A percentile compares a stretch with the other conserved stretches of the same genome.
phyloP scores from a whole-genome alignment of 177 flowering plant species.

The Telopea speciosissima region DNA sequence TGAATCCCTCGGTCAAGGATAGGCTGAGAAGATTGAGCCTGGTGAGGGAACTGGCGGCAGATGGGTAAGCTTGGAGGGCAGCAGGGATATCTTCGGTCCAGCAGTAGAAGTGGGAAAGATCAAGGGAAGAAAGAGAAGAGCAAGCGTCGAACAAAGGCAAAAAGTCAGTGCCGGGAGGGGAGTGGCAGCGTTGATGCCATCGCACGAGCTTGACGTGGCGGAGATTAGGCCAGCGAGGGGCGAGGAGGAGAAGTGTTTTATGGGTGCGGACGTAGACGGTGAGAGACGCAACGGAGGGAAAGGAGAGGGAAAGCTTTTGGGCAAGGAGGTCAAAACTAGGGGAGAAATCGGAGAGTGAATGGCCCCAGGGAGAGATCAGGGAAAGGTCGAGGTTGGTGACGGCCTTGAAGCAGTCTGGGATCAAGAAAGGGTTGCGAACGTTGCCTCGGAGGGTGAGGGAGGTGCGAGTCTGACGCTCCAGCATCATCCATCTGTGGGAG shows the following conservation, averaged over 20 bases:
- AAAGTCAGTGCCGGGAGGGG: constrained; percentile 53
- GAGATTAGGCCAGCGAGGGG: constrained; percentile 46
- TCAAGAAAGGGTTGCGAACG: constrained; percentile 39
- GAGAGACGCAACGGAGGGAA: constrained; percentile 55
- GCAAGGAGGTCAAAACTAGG: constrained; percentile 25
- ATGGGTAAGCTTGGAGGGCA: constrained; percentile 35
- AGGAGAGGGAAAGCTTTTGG: constrained; percentile 36
- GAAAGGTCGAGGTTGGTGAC: constrained; percentile 70
- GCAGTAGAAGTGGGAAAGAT: constrained; percentile 71
- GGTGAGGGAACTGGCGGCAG: constrained; percentile 26
- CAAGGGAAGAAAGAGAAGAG: constrained; percentile 33
- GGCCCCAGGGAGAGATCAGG: constrained; percentile 85
- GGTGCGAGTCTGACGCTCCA: constrained; percentile 51
- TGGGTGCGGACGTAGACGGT: constrained; percentile 57
- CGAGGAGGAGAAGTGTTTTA: constrained; percentile 36
- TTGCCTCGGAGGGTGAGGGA: constrained; percentile 60
- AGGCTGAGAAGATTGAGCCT: constrained; percentile 44
- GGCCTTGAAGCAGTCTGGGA: constrained; percentile 46
- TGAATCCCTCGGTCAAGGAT: constrained; percentile 67
- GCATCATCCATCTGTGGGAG: constrained; percentile 35
- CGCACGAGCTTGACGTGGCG: constrained; percentile 58
- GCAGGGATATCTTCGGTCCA: constrained; percentile 82
- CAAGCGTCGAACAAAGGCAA: constrained; percentile 35
- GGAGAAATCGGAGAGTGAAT: constrained; percentile 33
- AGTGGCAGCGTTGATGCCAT: constrained; percentile 66